These are phyloP conservation scores for Ogataea hybrid DNA, from an alignment of 1,139 yeast species.

Conservation along the genomic window DNA sequence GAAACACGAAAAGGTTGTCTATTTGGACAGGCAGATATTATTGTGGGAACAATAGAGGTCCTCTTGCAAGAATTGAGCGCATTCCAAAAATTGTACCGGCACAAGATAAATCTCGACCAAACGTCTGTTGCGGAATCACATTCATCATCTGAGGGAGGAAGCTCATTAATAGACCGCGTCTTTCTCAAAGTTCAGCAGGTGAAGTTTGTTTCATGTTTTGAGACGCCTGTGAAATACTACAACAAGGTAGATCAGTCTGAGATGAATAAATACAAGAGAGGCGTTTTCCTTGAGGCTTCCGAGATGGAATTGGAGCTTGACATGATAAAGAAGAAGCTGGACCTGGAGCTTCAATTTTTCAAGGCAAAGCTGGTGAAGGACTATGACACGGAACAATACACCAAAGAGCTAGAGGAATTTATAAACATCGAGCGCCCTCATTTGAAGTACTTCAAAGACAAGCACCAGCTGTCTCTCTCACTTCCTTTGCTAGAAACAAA, in stretches of 20 bases:
- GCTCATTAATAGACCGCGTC: constrained; percentile 17
- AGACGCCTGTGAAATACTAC: constrained; percentile 29
- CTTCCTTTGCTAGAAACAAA: constrained; percentile 27
- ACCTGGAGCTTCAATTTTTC: constrained; percentile 10
- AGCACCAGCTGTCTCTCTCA: constrained; percentile 18
- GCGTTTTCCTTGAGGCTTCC: constrained; percentile 17
- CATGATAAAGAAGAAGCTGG: constrained; percentile 17
- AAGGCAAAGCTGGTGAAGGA: constrained; percentile 20
- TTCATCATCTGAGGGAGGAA: background rate
- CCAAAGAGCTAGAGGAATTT: constrained; percentile 11
- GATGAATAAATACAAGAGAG: constrained; percentile 28
- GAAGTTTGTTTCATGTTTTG: constrained; percentile 27
- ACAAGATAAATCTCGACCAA: constrained; percentile 4
- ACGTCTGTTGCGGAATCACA: background rate
- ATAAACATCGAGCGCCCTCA: constrained; percentile 13
- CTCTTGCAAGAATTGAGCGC: constrained; percentile 18
- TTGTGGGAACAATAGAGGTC: constrained; percentile 21
- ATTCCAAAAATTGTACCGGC: constrained; percentile 19
- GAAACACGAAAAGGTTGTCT: constrained; percentile 3
- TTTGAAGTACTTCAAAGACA: constrained; percentile 16
- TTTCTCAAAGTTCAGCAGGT: constrained; percentile 13
- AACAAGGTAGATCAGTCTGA: constrained; percentile 28
- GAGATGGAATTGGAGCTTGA: constrained; percentile 5
- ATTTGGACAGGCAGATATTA: constrained; percentile 12
- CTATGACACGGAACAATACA: constrained; percentile 18